phyloP scores from a whole-genome alignment of 2,329 filamentous ascomycete genomes.

The Colletotrichum viniferum region DNA sequence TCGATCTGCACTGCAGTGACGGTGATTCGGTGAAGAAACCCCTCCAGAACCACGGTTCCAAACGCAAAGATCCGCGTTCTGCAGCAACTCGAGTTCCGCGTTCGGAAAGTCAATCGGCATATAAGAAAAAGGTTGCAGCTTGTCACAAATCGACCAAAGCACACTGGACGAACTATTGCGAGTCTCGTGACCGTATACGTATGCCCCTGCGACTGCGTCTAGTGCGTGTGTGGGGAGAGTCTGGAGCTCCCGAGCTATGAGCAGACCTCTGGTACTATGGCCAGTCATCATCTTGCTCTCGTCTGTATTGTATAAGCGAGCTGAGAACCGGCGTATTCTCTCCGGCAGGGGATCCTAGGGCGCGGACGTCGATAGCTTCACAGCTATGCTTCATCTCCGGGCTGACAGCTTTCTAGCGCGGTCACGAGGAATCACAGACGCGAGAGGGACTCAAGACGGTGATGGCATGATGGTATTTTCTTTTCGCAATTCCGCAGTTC shows the following conservation, averaged over 20 bases:
- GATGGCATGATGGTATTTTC: not conserved
- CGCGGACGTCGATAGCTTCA: not conserved
- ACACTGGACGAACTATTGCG: not conserved
- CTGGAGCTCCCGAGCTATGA: not conserved
- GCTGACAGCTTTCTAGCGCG: not conserved
- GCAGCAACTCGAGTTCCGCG: not conserved
- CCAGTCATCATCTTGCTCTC: not conserved
- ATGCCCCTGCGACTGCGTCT: not conserved
- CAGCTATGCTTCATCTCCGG: not conserved
- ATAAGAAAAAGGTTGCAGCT: not conserved
- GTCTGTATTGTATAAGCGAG: not conserved
- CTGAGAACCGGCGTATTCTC: not conserved
- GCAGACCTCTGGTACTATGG: not conserved
- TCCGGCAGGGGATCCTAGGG: not conserved
- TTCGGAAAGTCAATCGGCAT: not conserved
- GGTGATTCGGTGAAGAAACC: not conserved
- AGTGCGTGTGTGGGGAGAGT: not conserved
- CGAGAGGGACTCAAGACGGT: not conserved
- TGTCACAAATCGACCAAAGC: not conserved
- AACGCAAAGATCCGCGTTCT: not conserved
- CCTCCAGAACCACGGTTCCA: not conserved
- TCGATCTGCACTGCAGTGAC: not conserved
- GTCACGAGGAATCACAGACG: not conserved
- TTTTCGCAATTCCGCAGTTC: not conserved
- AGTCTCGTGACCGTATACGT: not conserved